Base-by-base conservation (phyloP, 805 yeast genomes). In the Sugiyamaella boreocaroliniensis region DNA sequence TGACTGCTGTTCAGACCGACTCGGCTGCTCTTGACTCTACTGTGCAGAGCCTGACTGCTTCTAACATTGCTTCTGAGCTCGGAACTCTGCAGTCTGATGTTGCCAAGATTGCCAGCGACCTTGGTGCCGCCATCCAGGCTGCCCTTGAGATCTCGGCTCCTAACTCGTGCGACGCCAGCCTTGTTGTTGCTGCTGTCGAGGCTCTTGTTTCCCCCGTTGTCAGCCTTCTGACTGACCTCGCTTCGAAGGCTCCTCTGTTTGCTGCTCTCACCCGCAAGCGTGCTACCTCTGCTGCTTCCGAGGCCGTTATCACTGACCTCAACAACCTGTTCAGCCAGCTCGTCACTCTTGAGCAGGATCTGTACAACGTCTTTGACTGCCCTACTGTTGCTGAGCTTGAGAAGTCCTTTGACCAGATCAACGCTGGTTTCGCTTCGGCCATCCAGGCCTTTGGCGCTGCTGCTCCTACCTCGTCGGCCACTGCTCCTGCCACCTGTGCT, bases 61-160 rank as follows among this genome's bases (percentile, higher is more conserved):
- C 54, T 22, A 53, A 53, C 19, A 67, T 68, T 34, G 54, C 64
- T 15, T 20, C 22, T 14, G 68, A 63, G 43, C 68, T 67, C 20
- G 57, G 62, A 15, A 54, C 51, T 47, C 62, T 65, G 55, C 68
- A 65, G 66, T 44, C 45, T 37, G 45, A 54, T 37, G 61, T 56
- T 58, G 54, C 53, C 37, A 51, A 58, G n/a, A 53, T 64, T 37
- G 47, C 56, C 22, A 18, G 29, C 29, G 62, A 61, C 40, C 60
- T 63, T 40, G 41, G 22, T n/a, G 51, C 43, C 9, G 48, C 54
- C 40, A 32, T 29, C 34, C 16, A 53, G 34, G 48, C 55, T 43
- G 34, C 49, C 14, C 48, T 34, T 20, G 55, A 49, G 14, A 50
- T 45, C 8, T 34, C 51, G 34, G 29, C 49, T 29, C 42, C 55